Base-by-base conservation (phyloP, 2,329 filamentous ascomycete species). In the Graphilbum ipis-grandicollis region DNA sequence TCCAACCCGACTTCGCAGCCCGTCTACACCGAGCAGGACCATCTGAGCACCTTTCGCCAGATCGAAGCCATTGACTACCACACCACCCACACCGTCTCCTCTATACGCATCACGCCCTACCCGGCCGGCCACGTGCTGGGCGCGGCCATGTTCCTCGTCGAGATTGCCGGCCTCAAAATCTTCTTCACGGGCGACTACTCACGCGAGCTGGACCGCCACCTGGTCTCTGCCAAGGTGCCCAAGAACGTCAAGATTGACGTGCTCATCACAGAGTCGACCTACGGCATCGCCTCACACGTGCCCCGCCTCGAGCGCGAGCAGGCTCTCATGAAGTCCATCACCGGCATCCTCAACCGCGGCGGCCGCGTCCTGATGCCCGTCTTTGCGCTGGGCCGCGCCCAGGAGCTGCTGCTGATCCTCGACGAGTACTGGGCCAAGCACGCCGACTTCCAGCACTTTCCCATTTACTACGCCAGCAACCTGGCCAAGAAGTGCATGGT, bases 1-100 rank as follows among this genome's bases (percentile, higher is more conserved):
- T 73, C 71, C 9, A 71, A 72, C 45, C 60, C 65, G 37, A 66
- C 64, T 0, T 66, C 81, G 50, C 68, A 90, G 65, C 66, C 83
- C 52, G 74, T 96, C 33, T 98, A 94, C 55, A 94, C 84, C 2
- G 90, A 98, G 58, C 79, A 88, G 48, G 90, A 98, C 52, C 86
- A 96, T 56, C 67, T 93, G 21, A 85, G 84, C 44, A 96, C 88
- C 1, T 88, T 96, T 41, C 81, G 85, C 10, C 72, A 80, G 56
- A 98, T 98, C 50, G 88, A 98, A 56, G 88, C 90, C 12, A 94
- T 98, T 50, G 88, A 94, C 55, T 98, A 94, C 59, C 82, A 96
- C 56, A 96, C 90, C 7, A 98, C 90, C 7, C 88, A 98, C 50
- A 94, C 86, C 9, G 88, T 96, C 44, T 90, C 88, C 25, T 93